phyloP scores from a whole-genome alignment of 208 protist genomes.

The Wallacemonas rigidus region DNA sequence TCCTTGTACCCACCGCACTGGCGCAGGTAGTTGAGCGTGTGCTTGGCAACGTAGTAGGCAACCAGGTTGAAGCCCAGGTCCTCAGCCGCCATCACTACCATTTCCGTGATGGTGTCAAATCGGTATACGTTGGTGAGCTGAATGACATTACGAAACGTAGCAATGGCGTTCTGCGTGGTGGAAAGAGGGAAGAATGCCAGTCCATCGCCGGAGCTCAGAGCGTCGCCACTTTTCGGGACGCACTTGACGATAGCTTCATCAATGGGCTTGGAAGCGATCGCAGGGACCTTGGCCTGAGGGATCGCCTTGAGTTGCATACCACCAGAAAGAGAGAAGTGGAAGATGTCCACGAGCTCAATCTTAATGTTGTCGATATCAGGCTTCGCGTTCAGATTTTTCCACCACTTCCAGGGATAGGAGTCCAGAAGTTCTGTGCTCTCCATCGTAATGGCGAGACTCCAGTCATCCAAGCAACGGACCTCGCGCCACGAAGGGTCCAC shows the following conservation, averaged over 20 bases:
- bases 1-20: conserved; percentile 90
- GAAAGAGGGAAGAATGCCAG: conserved; percentile 72
- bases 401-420: conserved; percentile 95
- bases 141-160: conserved; percentile 89
- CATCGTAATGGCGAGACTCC: conserved; percentile 90
- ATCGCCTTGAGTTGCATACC: conserved; percentile 63
- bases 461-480: conserved; percentile 75
- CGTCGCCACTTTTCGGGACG: conserved; percentile 9
- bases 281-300: conserved; percentile 25
- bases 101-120: conserved; percentile 84
- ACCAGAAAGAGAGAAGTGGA: conserved; percentile 91
- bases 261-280: conserved; percentile 25
- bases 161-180: conserved; percentile 71
- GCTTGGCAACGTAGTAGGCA: conserved; percentile 92
- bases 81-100: conserved; percentile 69
- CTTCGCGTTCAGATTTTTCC: conserved; percentile 84
- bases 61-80: conserved; percentile 90
- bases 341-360: conserved; percentile 91
- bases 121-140: conserved; percentile 71
- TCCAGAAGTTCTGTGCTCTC: conserved; percentile 88
- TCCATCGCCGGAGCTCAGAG: conserved; percentile 35
- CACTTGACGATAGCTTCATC: conserved; percentile 39
- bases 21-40: conserved; percentile 90
- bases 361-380: conserved; percentile 86
- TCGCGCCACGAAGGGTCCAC: conserved; percentile 76